phyloP scores from a whole-genome alignment of 345 rosid genomes.

The Populus deltoides region DNA sequence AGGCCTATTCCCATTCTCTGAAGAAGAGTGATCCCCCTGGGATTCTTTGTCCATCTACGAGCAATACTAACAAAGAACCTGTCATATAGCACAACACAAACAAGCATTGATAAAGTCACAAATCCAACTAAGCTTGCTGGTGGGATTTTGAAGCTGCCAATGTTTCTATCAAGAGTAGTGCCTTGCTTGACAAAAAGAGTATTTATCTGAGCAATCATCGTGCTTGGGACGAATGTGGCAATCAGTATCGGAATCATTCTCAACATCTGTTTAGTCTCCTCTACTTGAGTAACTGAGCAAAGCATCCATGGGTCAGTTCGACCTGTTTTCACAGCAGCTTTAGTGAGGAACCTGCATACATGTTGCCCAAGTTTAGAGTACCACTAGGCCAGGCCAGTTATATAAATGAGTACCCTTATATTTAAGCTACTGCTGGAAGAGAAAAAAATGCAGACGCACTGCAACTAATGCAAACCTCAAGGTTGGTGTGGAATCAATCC shows the following conservation, averaged over 20 bases:
- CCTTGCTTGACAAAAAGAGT: constrained; percentile 93
- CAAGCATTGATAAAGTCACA: constrained; percentile 61
- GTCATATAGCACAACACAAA: constrained; percentile 60
- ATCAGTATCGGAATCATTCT: constrained; percentile 75
- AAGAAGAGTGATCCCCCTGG: constrained; percentile 74
- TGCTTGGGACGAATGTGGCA: constrained; percentile 75
- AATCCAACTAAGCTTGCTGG: constrained; percentile 64
- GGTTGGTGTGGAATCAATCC: constrained; percentile 57
- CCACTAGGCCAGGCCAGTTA: not conserved
- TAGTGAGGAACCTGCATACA: constrained; percentile 55
- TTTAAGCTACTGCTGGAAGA: not conserved
- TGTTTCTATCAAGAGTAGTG: constrained; percentile 62
- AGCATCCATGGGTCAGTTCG: constrained; percentile 52
- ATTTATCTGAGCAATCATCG: constrained; percentile 66
- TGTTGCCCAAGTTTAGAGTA: not conserved
- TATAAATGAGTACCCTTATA: not conserved
- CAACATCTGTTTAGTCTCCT: constrained; percentile 92
- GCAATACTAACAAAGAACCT: constrained; percentile 42
- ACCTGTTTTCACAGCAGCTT: constrained; percentile 66
- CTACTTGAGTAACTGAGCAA: constrained; percentile 80
- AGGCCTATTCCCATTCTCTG: constrained; percentile 77
- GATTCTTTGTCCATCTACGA: constrained; percentile 53
- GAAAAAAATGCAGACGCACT: not conserved
- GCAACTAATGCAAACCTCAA: constrained; percentile 40
- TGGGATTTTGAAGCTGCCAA: constrained; percentile 63